Evolutionary conservation across 208 protist species (phyloP).

Genomic region (Leishmania tarentolae): DNA sequence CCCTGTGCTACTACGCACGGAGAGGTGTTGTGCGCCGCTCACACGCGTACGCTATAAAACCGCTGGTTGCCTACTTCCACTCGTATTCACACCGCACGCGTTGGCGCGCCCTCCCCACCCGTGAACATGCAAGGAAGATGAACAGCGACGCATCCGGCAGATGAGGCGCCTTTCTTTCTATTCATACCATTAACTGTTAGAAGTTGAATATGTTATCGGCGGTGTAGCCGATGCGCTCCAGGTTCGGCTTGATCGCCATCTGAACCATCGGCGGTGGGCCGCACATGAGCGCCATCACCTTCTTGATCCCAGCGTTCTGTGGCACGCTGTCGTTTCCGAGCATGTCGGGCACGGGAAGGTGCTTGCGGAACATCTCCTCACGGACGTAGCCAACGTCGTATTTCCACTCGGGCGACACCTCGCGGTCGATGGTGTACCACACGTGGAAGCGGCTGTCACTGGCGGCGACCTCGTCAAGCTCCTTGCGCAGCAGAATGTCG

Average conservation of each 20-base stretch:
- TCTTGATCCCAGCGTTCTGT: constrained; percentile 36
- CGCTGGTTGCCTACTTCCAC: too few relatives aligned
- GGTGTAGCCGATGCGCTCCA: constrained; percentile 79
- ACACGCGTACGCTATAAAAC: too few relatives aligned
- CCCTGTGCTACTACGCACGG: too few relatives aligned
- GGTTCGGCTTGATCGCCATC: constrained; percentile 79
- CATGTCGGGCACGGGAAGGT: constrained; percentile 52
- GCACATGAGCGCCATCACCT: constrained; percentile 80
- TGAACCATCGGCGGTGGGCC: constrained; percentile 89
- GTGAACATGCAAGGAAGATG: too few relatives aligned
- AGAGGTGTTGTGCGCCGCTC: too few relatives aligned
- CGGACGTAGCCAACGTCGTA: constrained; percentile 71
- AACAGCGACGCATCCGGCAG: too few relatives aligned
- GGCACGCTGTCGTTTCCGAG: constrained; percentile 28
- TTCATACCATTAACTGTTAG: constrained; percentile 29
- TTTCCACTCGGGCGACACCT: constrained; percentile 53
- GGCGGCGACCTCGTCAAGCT: constrained; percentile 74
- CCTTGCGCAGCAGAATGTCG: constrained; percentile 91
- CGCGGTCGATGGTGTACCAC: constrained; percentile 80
- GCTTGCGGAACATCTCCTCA: constrained; percentile 76
- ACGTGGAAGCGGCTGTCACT: constrained; percentile 58
- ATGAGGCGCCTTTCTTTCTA: too few relatives aligned
- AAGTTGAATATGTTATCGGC: constrained; percentile 70
- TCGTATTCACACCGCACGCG: too few relatives aligned
- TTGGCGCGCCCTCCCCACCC: too few relatives aligned